Percentiles rank a stretch among this genome's conserved stretches.
Conservation (phyloP, 768 basidiomycete species). For the Leccinum obscurum region DNA sequence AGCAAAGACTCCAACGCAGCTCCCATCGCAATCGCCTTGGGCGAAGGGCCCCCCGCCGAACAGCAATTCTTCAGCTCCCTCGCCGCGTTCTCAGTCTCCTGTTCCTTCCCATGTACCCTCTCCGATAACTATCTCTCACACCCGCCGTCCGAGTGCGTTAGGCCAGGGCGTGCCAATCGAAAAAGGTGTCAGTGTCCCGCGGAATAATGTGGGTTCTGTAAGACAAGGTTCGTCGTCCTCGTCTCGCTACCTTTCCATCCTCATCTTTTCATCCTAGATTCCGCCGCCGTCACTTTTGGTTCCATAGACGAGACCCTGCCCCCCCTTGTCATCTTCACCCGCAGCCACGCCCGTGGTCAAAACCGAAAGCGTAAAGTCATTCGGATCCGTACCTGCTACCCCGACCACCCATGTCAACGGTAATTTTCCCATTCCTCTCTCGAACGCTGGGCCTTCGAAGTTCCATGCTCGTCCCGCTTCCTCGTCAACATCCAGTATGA, state of each 20-base stretch:
- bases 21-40: conserved; percentile 87
- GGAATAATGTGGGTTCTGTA: conserved; percentile 59
- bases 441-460: conserved; percentile 40
- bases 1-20: conserved; percentile 71
- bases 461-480: conserved; percentile 29
- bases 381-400: conserved; percentile 71
- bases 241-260: conserved; percentile 6
- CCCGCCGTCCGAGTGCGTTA: conserved; percentile 76
- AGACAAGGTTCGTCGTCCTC: conserved; percentile 57
- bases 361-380: conserved; percentile 75
- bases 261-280: conserved; percentile 40
- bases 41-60: conserved; percentile 80
- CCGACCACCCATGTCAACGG: conserved; percentile 58
- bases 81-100: conserved; percentile 79
- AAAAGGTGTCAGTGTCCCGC: conserved; percentile 75
- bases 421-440: conserved; percentile 51
- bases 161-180: conserved; percentile 70
- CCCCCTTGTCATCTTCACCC: conserved; percentile 80
- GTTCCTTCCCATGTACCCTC: conserved; percentile 51
- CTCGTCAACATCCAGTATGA: conserved; percentile 26
- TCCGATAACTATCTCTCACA: conserved; percentile 58
- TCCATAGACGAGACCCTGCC: conserved; percentile 82
- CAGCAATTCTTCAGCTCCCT: conserved; percentile 46
- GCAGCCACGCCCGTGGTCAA: conserved; percentile 64
- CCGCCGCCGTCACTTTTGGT: conserved; percentile 79